Base-by-base conservation (phyloP, 805 yeast species). In the Candida sithepensis region DNA sequence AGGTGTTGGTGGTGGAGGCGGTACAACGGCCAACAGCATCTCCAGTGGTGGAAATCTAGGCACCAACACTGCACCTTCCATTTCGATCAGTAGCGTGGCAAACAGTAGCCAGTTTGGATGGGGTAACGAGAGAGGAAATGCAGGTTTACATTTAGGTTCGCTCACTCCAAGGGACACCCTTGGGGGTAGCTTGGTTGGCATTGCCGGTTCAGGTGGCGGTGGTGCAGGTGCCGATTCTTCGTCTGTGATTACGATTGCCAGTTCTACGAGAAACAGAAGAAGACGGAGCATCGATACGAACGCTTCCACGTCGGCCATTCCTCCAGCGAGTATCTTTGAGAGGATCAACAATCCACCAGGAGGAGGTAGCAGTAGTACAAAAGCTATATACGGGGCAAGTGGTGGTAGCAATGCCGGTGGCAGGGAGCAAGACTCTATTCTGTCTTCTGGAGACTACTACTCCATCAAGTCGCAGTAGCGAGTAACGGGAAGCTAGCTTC, bases 241-340 rank as follows among this genome's bases (percentile, higher is more conserved):
- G 0, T 64, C 68, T 2, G 64, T 67, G 19, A 55, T 67, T 5
- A 67, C 71, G 1, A 57, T 67, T 45, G 69, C 69, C 2, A 59
- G 66, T 33, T 64, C 68, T 2, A 63, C 68, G 2, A 56, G 69
- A 21, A 59, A 64, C 41, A 50, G 65, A 40, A 52, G 69, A 47
- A 51, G 70, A 32, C 48, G 68, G 19, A 63, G 68, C 22, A 59
- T 71, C 8, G 74, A 76, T 36, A 74, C 78, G 23, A 83, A 81
- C 53, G 79, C 87, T 19, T 79, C 85, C 43, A 79, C 85, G 0
- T 71, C 81, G 23, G 88, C 88, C 0, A 83, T 84, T 16, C 81
- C 89, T 1, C 89, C 90, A 0, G 85, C 87, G n/a, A 79, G 85
- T 53, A 81, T 84, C 9, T 67, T 81, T 67, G 88, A 82, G 53